phyloP scores from a whole-genome alignment of 208 protist genomes.

The Polymyxa betae region DNA sequence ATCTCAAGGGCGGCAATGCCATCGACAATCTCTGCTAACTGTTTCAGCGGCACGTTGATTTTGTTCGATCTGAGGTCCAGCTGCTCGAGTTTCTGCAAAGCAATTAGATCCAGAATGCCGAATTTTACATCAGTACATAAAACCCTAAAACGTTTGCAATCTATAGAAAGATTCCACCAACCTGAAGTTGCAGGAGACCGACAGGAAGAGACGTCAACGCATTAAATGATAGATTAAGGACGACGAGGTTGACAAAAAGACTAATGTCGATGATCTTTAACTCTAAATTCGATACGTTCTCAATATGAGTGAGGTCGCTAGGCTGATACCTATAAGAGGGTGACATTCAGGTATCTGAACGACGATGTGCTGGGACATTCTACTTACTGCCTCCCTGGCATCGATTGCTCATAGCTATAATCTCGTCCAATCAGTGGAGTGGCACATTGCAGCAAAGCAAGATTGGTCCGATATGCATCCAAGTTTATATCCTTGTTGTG shows the following conservation, averaged over 20 bases:
- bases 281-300: not conserved
- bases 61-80: conserved; percentile 45
- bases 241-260: not conserved
- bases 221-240: not conserved
- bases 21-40: not conserved
- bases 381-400: conserved; percentile 2
- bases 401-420: not conserved
- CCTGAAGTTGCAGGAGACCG: not conserved
- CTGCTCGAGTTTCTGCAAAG: not conserved
- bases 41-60: not conserved
- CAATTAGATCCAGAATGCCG: no score
- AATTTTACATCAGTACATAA: no score
- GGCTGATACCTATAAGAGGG: not conserved
- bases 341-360: not conserved
- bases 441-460: conserved; percentile 4
- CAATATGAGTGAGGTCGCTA: not conserved
- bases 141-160: not conserved
- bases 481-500: conserved; percentile 8
- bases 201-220: not conserved
- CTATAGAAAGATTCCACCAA: not conserved
- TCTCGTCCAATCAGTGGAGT: not conserved
- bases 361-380: not conserved
- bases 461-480: not conserved
- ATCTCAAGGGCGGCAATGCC: not conserved
- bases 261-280: not conserved